phyloP scores from a whole-genome alignment of 208 protist species.

The Wallacemonas collosoma region DNA sequence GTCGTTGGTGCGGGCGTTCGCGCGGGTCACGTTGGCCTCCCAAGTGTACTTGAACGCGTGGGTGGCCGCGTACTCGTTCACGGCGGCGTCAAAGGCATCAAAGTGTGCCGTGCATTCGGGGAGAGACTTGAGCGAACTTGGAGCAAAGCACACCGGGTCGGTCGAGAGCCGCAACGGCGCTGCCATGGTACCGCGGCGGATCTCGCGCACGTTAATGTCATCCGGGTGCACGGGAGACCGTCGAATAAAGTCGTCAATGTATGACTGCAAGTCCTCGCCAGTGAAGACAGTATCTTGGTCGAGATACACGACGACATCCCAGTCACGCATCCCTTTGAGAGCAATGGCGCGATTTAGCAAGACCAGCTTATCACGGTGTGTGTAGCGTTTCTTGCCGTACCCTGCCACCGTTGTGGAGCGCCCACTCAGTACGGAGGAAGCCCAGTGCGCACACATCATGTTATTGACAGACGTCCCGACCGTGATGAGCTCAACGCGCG shows the following conservation, averaged over 20 bases:
- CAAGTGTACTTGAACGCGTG: not conserved
- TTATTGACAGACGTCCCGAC: not conserved
- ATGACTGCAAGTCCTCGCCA: not conserved
- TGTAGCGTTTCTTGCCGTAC: not conserved
- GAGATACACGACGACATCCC: not conserved
- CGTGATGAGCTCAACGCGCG: not conserved
- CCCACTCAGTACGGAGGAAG: not conserved
- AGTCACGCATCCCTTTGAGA: constrained; percentile 4
- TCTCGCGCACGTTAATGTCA: constrained; percentile 6
- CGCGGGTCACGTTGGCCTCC: not conserved
- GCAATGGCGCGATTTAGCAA: not conserved
- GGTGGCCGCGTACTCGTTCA: not conserved
- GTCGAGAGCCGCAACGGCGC: not conserved
- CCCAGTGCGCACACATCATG: constrained; percentile 8
- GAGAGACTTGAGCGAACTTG: not conserved
- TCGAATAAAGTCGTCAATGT: not conserved
- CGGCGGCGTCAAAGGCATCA: not conserved
- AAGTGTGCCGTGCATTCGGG: not conserved
- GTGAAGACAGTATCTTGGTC: constrained; percentile 6
- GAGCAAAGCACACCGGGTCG: not conserved
- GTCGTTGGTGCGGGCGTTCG: constrained; percentile 5
- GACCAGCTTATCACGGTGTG: not conserved
- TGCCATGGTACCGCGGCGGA: not conserved
- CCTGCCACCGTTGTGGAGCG: not conserved
- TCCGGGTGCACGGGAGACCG: not conserved